Conservation (phyloP, 2,329 filamentous ascomycete species). For the Penicillium sp. region DNA sequence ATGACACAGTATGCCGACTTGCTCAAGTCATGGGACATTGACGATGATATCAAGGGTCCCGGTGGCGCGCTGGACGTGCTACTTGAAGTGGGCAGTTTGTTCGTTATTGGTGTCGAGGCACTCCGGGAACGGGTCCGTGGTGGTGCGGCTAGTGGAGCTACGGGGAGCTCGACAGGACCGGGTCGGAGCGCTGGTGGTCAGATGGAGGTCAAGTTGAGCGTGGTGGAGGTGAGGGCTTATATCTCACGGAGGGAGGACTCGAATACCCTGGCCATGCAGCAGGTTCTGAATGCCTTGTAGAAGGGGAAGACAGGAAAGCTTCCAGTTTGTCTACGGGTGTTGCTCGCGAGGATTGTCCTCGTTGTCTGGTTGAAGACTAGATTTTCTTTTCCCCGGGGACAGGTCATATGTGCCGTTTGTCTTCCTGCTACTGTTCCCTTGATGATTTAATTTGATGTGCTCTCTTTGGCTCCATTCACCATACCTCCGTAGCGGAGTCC, state of each 20-base stretch:
- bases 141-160: slow-evolving; percentile 55
- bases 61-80: slow-evolving; percentile 75
- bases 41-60: slow-evolving; percentile 58
- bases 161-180: slow-evolving; percentile 52
- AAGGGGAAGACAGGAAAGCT: slow-evolving; percentile 9
- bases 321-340: background rate
- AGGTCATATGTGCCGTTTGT: background rate
- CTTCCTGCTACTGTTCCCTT: background rate
- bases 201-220: slow-evolving; percentile 53
- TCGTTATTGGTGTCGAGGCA: slow-evolving; percentile 86
- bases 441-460: background rate
- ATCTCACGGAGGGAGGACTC: slow-evolving; percentile 84
- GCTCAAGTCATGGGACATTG: slow-evolving; percentile 78
- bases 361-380: background rate
- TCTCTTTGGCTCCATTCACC: background rate
- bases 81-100: slow-evolving; percentile 90
- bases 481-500: background rate
- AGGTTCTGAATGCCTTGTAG: slow-evolving; percentile 71
- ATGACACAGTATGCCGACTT: slow-evolving; percentile 91
- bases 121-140: slow-evolving; percentile 70
- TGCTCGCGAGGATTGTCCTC: background rate
- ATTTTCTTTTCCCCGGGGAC: background rate
- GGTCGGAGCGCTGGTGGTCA: slow-evolving; percentile 25
- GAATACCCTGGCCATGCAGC: slow-evolving; percentile 77
- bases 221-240: slow-evolving; percentile 71